Percentiles rank a stretch among this genome's conserved stretches.
phyloP scores from a whole-genome alignment of 257 asterid genomes.

The Nicotiana sylvestris region DNA sequence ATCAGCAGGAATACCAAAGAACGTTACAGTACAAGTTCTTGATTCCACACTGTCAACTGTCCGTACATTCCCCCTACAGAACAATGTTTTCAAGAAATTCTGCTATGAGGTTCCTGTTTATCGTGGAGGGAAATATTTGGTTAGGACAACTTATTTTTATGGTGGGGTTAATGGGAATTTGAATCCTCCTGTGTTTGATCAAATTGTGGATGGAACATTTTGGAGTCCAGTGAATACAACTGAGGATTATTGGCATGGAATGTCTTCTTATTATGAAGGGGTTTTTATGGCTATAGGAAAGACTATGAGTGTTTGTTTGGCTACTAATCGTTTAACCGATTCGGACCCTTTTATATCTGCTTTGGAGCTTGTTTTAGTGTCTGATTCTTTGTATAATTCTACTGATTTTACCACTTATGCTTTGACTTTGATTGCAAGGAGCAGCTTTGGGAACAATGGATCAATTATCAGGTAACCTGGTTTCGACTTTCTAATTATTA shows the following conservation, averaged over 20 bases:
- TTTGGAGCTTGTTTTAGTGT: slow-evolving; percentile 67
- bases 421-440: slow-evolving; percentile 68
- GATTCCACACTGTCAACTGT: slow-evolving; percentile 49
- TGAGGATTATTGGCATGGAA: slow-evolving; percentile 42
- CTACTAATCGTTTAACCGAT: slow-evolving; percentile 68
- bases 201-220: slow-evolving; percentile 88
- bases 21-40: slow-evolving; percentile 24
- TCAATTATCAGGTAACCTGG: slow-evolving; percentile 52
- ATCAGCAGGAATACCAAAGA: slow-evolving; percentile 48
- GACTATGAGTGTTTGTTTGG: slow-evolving; percentile 80
- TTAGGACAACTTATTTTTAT: slow-evolving; percentile 73
- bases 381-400: slow-evolving; percentile 73
- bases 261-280: slow-evolving; percentile 57
- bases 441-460: slow-evolving; percentile 79
- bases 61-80: slow-evolving; percentile 58
- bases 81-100: slow-evolving; percentile 65
- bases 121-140: slow-evolving; percentile 52
- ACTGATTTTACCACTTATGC: slow-evolving; percentile 59
- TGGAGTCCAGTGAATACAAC: slow-evolving; percentile 90
- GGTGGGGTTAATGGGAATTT: slow-evolving; percentile 71
- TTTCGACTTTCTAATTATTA: not conserved
- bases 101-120: slow-evolving; percentile 70
- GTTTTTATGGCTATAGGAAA: slow-evolving; percentile 68
- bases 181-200: slow-evolving; percentile 83
- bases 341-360: slow-evolving; percentile 97